phyloP scores from a whole-genome alignment of 2,329 filamentous ascomycete species.

The Penicillium sp. region DNA sequence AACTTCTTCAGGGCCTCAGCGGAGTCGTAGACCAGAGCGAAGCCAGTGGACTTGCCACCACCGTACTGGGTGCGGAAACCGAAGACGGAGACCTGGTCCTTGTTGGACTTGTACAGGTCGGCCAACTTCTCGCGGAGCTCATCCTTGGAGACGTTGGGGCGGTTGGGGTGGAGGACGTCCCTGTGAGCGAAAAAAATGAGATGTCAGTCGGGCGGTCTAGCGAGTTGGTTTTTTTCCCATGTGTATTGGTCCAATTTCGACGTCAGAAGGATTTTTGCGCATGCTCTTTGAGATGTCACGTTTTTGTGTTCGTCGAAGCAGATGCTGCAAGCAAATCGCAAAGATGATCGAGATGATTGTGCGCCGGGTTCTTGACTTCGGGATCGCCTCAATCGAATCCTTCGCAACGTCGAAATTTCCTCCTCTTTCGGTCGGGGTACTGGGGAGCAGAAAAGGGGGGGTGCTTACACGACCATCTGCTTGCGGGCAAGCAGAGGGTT shows the following conservation, averaged over 20 bases:
- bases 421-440: constrained; percentile 4
- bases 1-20: constrained; percentile 99
- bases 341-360: constrained; percentile 4
- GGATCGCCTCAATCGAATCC: background rate
- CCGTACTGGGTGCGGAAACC: constrained; percentile 98
- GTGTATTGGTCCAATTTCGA: constrained; percentile 7
- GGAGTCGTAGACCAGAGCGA: constrained; percentile 98
- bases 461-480: constrained; percentile 98
- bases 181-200: constrained; percentile 52
- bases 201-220: constrained; percentile 29
- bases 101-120: constrained; percentile 95
- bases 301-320: background rate
- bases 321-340: background rate
- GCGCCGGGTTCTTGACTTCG: constrained; percentile 3
- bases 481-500: constrained; percentile 98
- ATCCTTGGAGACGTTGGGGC: constrained; percentile 98
- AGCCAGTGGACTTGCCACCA: constrained; percentile 99
- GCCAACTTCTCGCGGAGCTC: constrained; percentile 95
- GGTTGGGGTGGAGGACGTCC: constrained; percentile 99
- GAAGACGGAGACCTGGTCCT: constrained; percentile 97
- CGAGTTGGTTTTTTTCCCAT: constrained; percentile 4
- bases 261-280: constrained; percentile 14
- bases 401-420: constrained; percentile 12
- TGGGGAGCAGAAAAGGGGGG: constrained; percentile 19
- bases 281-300: background rate